These are phyloP conservation scores for Saccharomyces uvarum DNA, from an alignment of 1,139 yeast species.

Conservation along the genomic window DNA sequence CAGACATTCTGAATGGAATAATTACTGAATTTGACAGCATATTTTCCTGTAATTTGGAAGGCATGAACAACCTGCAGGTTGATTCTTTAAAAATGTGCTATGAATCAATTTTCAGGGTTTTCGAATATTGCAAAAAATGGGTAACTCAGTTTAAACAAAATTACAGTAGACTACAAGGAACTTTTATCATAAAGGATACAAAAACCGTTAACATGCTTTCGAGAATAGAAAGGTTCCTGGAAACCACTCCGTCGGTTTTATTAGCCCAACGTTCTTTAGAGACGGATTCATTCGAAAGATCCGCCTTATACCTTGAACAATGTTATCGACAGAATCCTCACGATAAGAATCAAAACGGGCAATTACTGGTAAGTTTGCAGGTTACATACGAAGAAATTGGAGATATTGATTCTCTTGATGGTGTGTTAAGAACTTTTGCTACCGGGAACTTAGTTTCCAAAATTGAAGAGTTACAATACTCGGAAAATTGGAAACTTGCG, in stretches of 20 bases:
- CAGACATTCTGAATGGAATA: slow-evolving; percentile 40
- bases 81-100: slow-evolving; percentile 59
- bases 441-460: slow-evolving; percentile 63
- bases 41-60: slow-evolving; percentile 42
- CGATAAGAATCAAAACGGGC: slow-evolving; percentile 33
- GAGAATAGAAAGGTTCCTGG: slow-evolving; percentile 41
- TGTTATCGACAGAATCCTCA: slow-evolving; percentile 43
- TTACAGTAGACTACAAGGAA: slow-evolving; percentile 21
- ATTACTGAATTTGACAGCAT: slow-evolving; percentile 52
- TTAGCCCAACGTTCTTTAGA: slow-evolving; percentile 76
- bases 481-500: slow-evolving; percentile 82
- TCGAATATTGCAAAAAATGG: slow-evolving; percentile 87
- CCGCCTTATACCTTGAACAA: slow-evolving; percentile 81
- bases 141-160: slow-evolving; percentile 33
- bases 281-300: slow-evolving; percentile 80
- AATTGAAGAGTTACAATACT: slow-evolving; percentile 71
- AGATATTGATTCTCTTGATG: slow-evolving; percentile 86
- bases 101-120: slow-evolving; percentile 64
- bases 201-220: slow-evolving; percentile 16
- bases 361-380: slow-evolving; percentile 51
- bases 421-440: slow-evolving; percentile 69
- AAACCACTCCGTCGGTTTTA: slow-evolving; percentile 53
- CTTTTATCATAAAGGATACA: slow-evolving; percentile 25
- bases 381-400: slow-evolving; percentile 79
- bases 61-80: slow-evolving; percentile 43